Evolutionary conservation across 2,329 filamentous ascomycete species (phyloP).

Genomic region (Phaeosphaeriaceae sp.): DNA sequence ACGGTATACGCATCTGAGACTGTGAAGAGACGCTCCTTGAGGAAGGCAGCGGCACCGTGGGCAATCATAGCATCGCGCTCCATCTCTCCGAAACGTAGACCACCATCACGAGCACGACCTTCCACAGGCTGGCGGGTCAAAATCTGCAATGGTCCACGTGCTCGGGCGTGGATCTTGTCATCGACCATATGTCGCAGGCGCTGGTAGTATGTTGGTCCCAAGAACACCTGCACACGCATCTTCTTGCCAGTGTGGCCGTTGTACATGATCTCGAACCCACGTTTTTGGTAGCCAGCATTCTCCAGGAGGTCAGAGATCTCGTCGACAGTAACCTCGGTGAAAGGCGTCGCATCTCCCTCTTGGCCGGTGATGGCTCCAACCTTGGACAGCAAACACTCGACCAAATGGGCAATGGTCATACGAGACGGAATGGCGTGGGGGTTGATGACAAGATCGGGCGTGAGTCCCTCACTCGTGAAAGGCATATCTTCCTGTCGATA

Average conservation of each 20-base stretch:
- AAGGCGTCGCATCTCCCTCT: conserved; percentile 96
- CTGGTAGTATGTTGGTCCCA: conserved; percentile 98
- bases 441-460: conserved; percentile 97
- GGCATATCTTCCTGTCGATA: conserved; percentile 99
- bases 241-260: conserved; percentile 97
- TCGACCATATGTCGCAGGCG: conserved; percentile 99
- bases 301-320: conserved; percentile 86
- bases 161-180: conserved; percentile 99
- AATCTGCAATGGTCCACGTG: conserved; percentile 94
- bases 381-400: conserved; percentile 97
- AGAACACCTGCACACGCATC: conserved; percentile 91
- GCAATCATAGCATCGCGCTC: conserved; percentile 99
- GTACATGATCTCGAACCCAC: conserved; percentile 98
- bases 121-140: conserved; percentile 97
- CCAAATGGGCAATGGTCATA: conserved; percentile 99
- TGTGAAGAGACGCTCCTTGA: conserved; percentile 97
- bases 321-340: conserved; percentile 96
- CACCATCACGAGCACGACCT: conserved; percentile 96
- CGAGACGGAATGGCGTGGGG: conserved; percentile 98
- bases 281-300: conserved; percentile 92
- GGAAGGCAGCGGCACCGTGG: conserved; percentile 94
- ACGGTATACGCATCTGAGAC: conserved; percentile 98
- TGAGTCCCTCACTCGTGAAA: conserved; percentile 89
- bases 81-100: conserved; percentile 99
- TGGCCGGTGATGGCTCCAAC: conserved; percentile 91